These are phyloP conservation scores for Ustilago trichophora DNA, from an alignment of 1,284 basidiomycete species.

Conservation along the genomic window DNA sequence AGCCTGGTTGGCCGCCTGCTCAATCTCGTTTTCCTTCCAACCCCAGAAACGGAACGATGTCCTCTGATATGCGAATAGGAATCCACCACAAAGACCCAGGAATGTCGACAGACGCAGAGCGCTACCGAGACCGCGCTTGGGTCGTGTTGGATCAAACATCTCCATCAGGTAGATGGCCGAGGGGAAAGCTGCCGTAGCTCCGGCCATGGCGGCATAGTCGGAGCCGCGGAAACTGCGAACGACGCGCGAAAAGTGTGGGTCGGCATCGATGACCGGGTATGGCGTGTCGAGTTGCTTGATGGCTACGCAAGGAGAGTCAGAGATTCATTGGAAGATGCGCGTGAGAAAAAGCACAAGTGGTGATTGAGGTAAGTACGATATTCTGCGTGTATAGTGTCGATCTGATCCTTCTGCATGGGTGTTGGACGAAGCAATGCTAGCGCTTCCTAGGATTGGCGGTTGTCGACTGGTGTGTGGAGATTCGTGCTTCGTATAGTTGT, in stretches of 20 bases:
- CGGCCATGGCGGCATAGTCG: conserved; percentile 88
- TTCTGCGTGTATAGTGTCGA: too few species aligned
- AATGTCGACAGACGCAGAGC: conserved; percentile 58
- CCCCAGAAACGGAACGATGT: conserved; percentile 91
- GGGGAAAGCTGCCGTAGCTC: conserved; percentile 81
- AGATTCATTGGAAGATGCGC: too few species aligned
- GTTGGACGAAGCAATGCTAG: too few species aligned
- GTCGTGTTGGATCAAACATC: conserved; percentile 59
- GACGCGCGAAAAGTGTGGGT: conserved; percentile 89
- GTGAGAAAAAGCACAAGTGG: too few species aligned
- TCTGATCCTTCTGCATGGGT: too few species aligned
- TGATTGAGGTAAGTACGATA: background rate
- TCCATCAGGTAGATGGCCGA: conserved; percentile 72
- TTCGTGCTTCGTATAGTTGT: too few species aligned
- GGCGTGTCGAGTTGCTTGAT: conserved; percentile 60
- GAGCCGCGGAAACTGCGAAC: conserved; percentile 86
- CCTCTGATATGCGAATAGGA: conserved; percentile 90
- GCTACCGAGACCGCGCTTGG: conserved; percentile 45
- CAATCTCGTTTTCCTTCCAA: conserved; percentile 83
- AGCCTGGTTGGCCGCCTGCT: conserved; percentile 45
- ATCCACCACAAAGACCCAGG: conserved; percentile 80
- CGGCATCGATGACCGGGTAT: conserved; percentile 73
- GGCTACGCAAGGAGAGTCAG: too few species aligned
- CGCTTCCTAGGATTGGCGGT: too few species aligned
- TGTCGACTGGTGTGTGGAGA: too few species aligned